Conservation (phyloP, 805 yeast genomes). For the Huiozyma sinensis region DNA sequence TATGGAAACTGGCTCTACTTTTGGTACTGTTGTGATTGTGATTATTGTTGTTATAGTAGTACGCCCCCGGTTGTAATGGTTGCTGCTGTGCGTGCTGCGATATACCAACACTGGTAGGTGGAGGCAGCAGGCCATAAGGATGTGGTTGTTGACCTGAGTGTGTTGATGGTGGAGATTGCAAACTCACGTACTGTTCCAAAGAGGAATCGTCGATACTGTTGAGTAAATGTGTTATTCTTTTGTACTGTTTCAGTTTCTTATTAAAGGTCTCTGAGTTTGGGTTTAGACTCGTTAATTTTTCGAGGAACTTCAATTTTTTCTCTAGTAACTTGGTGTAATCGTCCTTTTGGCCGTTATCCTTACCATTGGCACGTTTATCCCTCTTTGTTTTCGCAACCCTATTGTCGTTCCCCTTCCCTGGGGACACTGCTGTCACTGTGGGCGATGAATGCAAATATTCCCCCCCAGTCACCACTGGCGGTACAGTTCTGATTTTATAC, state of each 20-base stretch:
- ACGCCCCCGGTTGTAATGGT: not conserved
- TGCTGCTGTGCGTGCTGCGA: not conserved
- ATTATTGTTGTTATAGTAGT: not conserved
- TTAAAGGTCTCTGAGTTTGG: conserved; percentile 21
- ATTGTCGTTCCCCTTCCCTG: not conserved
- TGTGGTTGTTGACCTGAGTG: not conserved
- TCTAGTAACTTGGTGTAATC: conserved; percentile 50
- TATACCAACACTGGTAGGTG: not conserved
- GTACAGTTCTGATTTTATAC: not conserved
- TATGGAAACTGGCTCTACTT: not conserved
- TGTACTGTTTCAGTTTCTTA: conserved; percentile 28
- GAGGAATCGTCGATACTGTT: conserved; percentile 6
- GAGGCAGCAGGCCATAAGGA: not conserved
- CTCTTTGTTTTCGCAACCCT: not conserved
- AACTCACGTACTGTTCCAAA: conserved; percentile 1
- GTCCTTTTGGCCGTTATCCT: conserved; percentile 36
- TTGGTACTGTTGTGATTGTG: not conserved
- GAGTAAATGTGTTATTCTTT: conserved; percentile 30
- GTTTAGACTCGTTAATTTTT: conserved; percentile 30
- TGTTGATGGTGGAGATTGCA: not conserved
- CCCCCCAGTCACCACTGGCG: not conserved
- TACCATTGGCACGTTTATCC: conserved; percentile 3
- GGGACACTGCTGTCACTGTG: not conserved
- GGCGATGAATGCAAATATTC: not conserved
- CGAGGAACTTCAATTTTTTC: conserved; percentile 41